Evolutionary conservation across 371 early-diverging fungal species (phyloP).

Genomic region (Basidiobolus heterosporus): DNA sequence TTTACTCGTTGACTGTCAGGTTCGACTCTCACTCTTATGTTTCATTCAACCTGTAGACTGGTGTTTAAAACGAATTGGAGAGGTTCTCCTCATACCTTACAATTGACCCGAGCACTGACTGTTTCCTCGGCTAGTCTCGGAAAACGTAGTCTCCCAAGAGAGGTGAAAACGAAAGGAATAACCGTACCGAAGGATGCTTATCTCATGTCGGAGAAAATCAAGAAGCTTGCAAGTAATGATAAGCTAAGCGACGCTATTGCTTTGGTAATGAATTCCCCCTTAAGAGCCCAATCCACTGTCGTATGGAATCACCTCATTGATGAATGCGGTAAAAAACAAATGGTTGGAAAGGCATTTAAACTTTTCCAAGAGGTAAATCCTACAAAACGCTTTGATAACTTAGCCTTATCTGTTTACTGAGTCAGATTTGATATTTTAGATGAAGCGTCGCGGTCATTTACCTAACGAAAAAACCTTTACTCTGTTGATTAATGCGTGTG

Average conservation of each 20-base stretch:
- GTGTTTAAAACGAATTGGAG: no score
- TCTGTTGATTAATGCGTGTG: constrained; percentile 16
- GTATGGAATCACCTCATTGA: constrained; percentile 28
- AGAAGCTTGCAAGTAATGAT: constrained; percentile 11
- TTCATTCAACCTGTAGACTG: no score
- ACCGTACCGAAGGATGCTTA: constrained; percentile 19
- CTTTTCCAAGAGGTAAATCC: constrained; percentile 15
- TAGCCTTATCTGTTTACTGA: neutral
- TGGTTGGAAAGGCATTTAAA: constrained; percentile 12
- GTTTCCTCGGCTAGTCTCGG: no score
- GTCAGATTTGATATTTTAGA: constrained; percentile 7
- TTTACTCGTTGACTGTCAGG: no score
- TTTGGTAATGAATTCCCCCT: constrained; percentile 14
- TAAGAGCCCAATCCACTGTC: constrained; percentile 15
- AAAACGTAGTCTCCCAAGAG: no score
- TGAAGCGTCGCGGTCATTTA: constrained; percentile 19
- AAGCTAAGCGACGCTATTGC: constrained; percentile 19
- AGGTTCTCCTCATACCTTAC: no score
- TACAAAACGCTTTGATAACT: no score
- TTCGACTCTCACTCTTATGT: no score
- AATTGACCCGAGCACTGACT: no score
- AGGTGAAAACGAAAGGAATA: constrained; percentile 6
- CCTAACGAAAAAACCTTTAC: constrained; percentile 20
- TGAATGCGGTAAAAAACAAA: constrained; percentile 13
- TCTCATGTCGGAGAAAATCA: constrained; percentile 14